Conservation (phyloP, 106 monocot genomes). For the Ottelia alismoides region DNA sequence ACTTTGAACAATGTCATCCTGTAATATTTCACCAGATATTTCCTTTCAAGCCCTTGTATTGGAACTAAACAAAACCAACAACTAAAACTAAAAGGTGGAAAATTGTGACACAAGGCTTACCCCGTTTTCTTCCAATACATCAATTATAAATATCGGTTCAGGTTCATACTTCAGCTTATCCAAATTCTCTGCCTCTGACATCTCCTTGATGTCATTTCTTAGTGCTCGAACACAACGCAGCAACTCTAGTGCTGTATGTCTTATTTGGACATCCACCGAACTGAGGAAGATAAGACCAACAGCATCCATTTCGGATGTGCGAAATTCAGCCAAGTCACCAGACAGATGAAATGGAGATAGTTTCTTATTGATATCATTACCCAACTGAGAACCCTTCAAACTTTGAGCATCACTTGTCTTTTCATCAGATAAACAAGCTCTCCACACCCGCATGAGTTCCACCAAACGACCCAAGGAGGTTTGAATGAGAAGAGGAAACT, state of each 20-base stretch:
- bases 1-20: slow-evolving; percentile 98
- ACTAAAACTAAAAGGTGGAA: background rate
- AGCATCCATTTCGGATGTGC: slow-evolving; percentile 83
- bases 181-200: slow-evolving; percentile 26
- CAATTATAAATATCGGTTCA: slow-evolving; percentile 88
- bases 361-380: slow-evolving; percentile 23
- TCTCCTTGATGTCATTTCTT: slow-evolving; percentile 62
- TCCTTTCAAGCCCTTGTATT: too few species aligned
- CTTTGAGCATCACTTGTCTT: slow-evolving; percentile 30
- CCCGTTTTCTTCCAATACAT: slow-evolving; percentile 97
- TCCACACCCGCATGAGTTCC: slow-evolving; percentile 91
- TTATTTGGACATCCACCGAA: slow-evolving; percentile 94
- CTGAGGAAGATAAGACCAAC: slow-evolving; percentile 95
- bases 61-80: too few species aligned
- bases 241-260: slow-evolving; percentile 91
- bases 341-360: slow-evolving; percentile 32
- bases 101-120: slow-evolving; percentile 29
- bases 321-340: slow-evolving; percentile 59
- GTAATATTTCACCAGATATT: slow-evolving; percentile 1
- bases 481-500: slow-evolving; percentile 96
- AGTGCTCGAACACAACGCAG: slow-evolving; percentile 66
- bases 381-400: slow-evolving; percentile 25
- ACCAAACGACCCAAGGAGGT: slow-evolving; percentile 74
- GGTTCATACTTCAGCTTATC: slow-evolving; percentile 58
- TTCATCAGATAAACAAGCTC: slow-evolving; percentile 82